A percentile compares a stretch with the other conserved stretches of the same genome.
Evolutionary conservation across 495 filamentous ascomycete genomes (phyloP).

Genomic region (Poronia punctata): DNA sequence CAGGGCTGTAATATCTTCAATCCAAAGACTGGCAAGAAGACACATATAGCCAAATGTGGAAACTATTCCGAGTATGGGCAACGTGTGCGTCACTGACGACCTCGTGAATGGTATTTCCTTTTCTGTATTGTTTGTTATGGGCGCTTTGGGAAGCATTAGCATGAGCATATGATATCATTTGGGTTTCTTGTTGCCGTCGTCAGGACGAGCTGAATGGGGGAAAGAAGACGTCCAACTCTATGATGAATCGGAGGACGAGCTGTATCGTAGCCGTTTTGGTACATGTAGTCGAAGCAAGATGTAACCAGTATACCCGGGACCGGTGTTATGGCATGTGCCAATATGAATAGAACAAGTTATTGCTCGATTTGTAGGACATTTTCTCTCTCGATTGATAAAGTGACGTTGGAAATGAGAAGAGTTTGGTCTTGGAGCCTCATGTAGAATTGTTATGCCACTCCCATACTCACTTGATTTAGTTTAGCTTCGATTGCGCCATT

Average conservation of each 20-base stretch:
- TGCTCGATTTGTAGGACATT: no score
- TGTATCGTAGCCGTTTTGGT: no score
- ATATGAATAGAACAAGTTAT: no score
- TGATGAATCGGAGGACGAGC: no score
- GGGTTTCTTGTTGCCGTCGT: no score
- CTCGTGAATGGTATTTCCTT: neutral
- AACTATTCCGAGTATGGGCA: slow-evolving; percentile 54
- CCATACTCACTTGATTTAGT: slow-evolving; percentile 12
- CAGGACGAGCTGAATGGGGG: no score
- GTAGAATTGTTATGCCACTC: slow-evolving; percentile 17
- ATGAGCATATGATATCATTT: neutral
- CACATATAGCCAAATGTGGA: slow-evolving; percentile 59
- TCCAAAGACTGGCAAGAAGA: slow-evolving; percentile 61
- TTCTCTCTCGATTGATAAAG: no score
- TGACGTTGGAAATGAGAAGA: slow-evolving; percentile 20
- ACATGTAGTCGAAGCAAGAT: no score
- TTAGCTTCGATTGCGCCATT: slow-evolving; percentile 28
- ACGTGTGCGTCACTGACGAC: slow-evolving; percentile 17
- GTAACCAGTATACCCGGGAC: no score
- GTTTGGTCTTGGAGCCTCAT: slow-evolving; percentile 21
- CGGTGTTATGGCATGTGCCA: no score
- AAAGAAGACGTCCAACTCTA: no score
- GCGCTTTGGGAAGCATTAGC: slow-evolving; percentile 3
- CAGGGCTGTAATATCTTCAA: slow-evolving; percentile 70
- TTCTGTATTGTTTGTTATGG: neutral